Base-by-base conservation (phyloP, 176 grass and related monocot species). In the Elaeis guineensis region DNA sequence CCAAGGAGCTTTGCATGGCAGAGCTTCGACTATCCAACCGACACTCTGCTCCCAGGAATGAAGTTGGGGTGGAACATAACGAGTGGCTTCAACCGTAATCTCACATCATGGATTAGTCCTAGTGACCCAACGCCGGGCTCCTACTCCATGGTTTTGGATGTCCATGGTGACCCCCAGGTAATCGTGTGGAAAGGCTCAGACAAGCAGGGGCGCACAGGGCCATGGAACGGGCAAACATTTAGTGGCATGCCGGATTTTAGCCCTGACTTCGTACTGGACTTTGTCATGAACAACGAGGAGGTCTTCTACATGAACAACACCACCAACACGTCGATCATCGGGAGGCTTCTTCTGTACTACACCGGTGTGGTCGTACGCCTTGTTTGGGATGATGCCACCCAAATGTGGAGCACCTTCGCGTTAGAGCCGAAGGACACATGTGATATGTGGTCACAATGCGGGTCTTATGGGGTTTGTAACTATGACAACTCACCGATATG, bases 1-100 rank as follows among this genome's bases (percentile, higher is more conserved):
- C 14, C 21, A 8, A 4, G 6, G 5, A 25, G 19, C 57, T 30
- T 59, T 49, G 21, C 49, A 20, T 65, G 63, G 63, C 63, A 52
- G 21, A 65, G 63, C 63, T 65, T 65, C 22, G 63, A 65, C 32
- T 52, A 51, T 15, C 63, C 48, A 5, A 25, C 48, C 49, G 63
- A 65, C 49, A 65, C 63, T 48, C 2, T n/a, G 5, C n/a, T 65
- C 21, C 21, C 63, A 5, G 63, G 63, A 48, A 65, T 65, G 63
- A 65, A 26, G 21, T 16, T 65, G 4, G 63, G 63, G 21, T 23
- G 44, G 48, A 52, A 65, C 19, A 5, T 52, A 21, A 65, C 21
- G 12, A 65, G 48, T 22, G 22, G 57, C 6, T 14, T 65, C 48
- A 52, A 65, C 23, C 63, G 49, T 23, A 52, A 28, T 7, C 1